Evolutionary conservation across 192 early-diverging fungal genomes (phyloP).

Genomic region (Podila epigama): DNA sequence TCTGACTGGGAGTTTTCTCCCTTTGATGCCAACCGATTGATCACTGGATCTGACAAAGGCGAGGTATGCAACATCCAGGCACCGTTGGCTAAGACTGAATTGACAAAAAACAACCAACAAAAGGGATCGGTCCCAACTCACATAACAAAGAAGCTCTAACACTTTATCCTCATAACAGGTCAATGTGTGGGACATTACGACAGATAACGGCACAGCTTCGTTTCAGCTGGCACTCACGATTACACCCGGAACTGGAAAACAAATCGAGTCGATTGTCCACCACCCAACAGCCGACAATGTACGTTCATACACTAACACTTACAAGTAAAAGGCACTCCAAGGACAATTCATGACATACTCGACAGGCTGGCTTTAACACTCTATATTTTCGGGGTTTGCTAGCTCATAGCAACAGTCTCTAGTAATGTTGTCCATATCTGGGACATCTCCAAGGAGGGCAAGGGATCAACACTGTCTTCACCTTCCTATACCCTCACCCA

Average conservation of each 20-base stretch:
- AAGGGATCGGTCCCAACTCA: too few species aligned
- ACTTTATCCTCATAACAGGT: too few species aligned
- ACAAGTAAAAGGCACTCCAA: neutral
- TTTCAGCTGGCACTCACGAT: constrained; percentile 31
- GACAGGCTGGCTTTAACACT: neutral
- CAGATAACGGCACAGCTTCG: neutral
- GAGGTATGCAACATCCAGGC: constrained; percentile 21
- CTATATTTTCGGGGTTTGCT: neutral
- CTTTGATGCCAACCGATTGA: constrained; percentile 48
- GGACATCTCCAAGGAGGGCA: constrained; percentile 48
- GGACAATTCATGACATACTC: neutral
- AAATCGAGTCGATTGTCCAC: constrained; percentile 51
- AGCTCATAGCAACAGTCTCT: constrained; percentile 56
- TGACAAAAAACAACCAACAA: too few species aligned
- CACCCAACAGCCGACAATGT: constrained; percentile 59
- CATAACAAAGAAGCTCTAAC: too few species aligned
- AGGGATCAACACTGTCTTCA: constrained; percentile 28
- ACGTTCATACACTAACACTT: neutral
- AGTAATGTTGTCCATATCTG: constrained; percentile 58
- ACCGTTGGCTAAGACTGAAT: neutral
- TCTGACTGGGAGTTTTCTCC: constrained; percentile 59
- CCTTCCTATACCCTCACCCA: constrained; percentile 27
- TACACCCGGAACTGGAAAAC: constrained; percentile 38
- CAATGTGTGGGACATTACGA: constrained; percentile 56
- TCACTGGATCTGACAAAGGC: constrained; percentile 56